These are phyloP conservation scores for Xerocomellus dryophilus DNA, from an alignment of 768 basidiomycete genomes.

Conservation along the genomic window DNA sequence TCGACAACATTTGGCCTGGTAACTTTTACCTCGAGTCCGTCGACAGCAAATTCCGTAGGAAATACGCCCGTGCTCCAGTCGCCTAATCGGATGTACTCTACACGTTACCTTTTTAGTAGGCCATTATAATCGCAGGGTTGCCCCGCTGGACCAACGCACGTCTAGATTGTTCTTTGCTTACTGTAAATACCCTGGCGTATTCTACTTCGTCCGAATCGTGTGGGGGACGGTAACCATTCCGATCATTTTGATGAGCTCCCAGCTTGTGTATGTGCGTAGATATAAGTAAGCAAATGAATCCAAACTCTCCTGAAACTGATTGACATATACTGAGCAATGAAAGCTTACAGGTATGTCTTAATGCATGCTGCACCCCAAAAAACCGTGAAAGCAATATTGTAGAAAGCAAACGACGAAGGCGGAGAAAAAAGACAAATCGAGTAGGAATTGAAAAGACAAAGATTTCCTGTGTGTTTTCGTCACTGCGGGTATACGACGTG, in stretches of 20 bases:
- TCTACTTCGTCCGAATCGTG: neutral
- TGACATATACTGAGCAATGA: neutral
- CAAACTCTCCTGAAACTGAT: neutral
- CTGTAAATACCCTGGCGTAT: neutral
- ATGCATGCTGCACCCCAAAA: neutral
- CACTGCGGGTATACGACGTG: slow-evolving; percentile 7
- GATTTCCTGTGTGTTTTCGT: neutral
- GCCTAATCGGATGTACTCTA: slow-evolving; percentile 17
- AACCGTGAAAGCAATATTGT: neutral
- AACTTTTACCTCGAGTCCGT: slow-evolving; percentile 89
- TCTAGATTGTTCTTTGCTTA: slow-evolving; percentile 11
- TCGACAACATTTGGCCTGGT: slow-evolving; percentile 93
- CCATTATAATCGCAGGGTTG: neutral
- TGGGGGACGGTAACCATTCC: neutral
- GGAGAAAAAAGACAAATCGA: neutral
- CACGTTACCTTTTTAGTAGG: neutral
- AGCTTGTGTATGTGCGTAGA: neutral
- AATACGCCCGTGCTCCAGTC: slow-evolving; percentile 57
- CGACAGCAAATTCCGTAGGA: slow-evolving; percentile 89
- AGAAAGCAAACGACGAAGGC: neutral
- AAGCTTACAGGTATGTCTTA: slow-evolving; percentile 1
- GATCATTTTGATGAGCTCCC: neutral
- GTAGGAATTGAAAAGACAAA: neutral
- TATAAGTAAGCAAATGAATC: neutral
- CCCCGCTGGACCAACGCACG: neutral